These are phyloP conservation scores for Exserohilum rostratum DNA, from an alignment of 2,329 filamentous ascomycete genomes.

Conservation along the genomic window DNA sequence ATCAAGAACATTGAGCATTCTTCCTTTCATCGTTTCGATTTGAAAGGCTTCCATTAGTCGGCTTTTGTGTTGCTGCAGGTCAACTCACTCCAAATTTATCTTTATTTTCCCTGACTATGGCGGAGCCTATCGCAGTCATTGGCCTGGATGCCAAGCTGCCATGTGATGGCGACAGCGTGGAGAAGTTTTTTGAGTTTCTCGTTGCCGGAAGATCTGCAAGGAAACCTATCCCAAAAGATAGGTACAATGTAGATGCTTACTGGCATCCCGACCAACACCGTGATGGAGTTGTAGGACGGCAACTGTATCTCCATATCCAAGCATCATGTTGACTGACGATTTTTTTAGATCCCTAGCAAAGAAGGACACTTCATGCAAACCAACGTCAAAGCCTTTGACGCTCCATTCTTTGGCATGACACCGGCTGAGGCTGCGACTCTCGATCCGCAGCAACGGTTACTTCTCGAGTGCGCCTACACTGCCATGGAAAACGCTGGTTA, in stretches of 20 bases:
- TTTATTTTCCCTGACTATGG: neutral
- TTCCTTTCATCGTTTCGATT: no score
- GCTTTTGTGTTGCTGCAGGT: no score
- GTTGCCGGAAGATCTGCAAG: neutral
- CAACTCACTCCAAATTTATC: neutral
- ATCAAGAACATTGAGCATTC: no score
- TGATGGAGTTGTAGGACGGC: neutral
- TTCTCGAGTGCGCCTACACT: slow-evolving; percentile 33
- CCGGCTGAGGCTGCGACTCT: slow-evolving; percentile 22
- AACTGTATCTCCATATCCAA: neutral
- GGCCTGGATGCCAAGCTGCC: neutral
- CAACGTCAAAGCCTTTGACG: slow-evolving; percentile 25
- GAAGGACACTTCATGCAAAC: slow-evolving; percentile 22
- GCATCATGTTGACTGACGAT: neutral
- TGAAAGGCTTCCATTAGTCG: no score
- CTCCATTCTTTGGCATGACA: slow-evolving; percentile 25
- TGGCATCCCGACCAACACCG: neutral
- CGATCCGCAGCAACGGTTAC: slow-evolving; percentile 32
- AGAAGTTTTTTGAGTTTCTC: neutral
- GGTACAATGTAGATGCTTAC: neutral
- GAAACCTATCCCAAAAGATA: neutral
- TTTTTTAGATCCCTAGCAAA: neutral
- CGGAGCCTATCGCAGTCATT: neutral
- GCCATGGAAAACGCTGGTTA: slow-evolving; percentile 36
- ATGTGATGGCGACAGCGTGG: neutral